Conservation (phyloP, 164 flowering plant species). For the Umbilicus rupestris region DNA sequence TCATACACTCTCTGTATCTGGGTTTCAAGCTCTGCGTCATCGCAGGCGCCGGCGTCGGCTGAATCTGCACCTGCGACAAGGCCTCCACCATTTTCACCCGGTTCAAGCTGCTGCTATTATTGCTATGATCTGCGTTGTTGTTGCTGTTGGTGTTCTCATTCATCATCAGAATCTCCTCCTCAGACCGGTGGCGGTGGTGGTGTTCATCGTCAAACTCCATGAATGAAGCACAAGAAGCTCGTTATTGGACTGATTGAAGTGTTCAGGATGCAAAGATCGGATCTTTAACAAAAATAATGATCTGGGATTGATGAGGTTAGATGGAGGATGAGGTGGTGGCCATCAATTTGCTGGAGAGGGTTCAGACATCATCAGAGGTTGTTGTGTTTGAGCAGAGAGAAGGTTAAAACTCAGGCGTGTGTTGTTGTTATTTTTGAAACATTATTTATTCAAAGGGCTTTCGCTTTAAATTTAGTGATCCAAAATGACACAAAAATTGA, state of each 20-base stretch:
- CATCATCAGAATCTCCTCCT: neutral
- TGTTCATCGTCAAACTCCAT: slow-evolving; percentile 2
- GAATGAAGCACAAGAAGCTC: too few relatives aligned
- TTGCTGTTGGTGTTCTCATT: neutral
- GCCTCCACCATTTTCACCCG: slow-evolving; percentile 6
- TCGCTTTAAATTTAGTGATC: too few relatives aligned
- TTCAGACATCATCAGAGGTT: neutral
- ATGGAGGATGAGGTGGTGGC: neutral
- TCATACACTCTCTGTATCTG: slow-evolving; percentile 4
- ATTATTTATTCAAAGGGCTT: too few relatives aligned
- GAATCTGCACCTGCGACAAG: slow-evolving; percentile 3
- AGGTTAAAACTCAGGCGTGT: neutral
- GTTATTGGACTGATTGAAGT: too few relatives aligned
- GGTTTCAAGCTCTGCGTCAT: neutral
- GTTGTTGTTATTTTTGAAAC: too few relatives aligned
- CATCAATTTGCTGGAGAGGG: neutral
- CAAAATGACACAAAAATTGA: too few relatives aligned
- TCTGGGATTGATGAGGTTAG: neutral
- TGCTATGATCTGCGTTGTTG: neutral
- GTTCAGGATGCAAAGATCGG: neutral
- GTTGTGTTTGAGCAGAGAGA: slow-evolving; percentile 1
- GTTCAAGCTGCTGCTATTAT: neutral
- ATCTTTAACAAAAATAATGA: neutral
- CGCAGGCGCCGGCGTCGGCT: neutral
- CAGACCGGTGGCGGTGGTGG: neutral